Base-by-base conservation (phyloP, 2,329 filamentous ascomycete species). In the Fusarium armeniacum region DNA sequence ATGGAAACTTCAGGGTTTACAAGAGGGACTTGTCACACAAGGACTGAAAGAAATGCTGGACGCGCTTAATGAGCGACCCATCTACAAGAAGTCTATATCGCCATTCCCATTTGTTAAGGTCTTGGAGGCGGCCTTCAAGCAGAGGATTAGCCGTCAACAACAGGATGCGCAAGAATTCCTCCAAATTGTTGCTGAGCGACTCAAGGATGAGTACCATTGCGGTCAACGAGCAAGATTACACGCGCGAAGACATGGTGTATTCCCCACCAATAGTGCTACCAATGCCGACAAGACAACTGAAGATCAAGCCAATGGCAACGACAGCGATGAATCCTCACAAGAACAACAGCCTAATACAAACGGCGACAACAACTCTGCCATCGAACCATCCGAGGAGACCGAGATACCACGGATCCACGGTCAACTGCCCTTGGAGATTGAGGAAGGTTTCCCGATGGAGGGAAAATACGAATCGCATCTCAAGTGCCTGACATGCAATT, bases 151-250 rank as follows among this genome's bases (percentile, higher is more conserved):
- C 77, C 87, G 95, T 56, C 93, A 96, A 77, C 96, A 99, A 80
- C 96, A 99, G 80, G 96, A 99, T 82, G 96, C 96, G 13, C 96
- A 99, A 77, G 96, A 99, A 79, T 98, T 99, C 69, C 81, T 99
- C 58, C 96, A 99, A 81, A 91, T 98, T 51, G 91, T 99, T 15
- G 92, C 93, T 4, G 95, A 99, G 82, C 87, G 95, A 54, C 83
- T 99, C 58, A 94, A 93, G 75, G 96, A 99, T 76, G 96, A 99
- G 80, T 97, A 98, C 75, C 90, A 97, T 77, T 94, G 94, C 6
- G 94, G 93, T 2, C 86, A 88, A 74, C 88, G 91, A 76, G 94
- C 93, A 15, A 86, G 94, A 67, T 83, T 82, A 46, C 84, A 87
- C 61, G 89, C 89, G 49, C 79, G 77, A 71, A 71, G 78, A 70